Conservation (phyloP, 495 filamentous ascomycete species). For the Penicillium malachiteum region DNA sequence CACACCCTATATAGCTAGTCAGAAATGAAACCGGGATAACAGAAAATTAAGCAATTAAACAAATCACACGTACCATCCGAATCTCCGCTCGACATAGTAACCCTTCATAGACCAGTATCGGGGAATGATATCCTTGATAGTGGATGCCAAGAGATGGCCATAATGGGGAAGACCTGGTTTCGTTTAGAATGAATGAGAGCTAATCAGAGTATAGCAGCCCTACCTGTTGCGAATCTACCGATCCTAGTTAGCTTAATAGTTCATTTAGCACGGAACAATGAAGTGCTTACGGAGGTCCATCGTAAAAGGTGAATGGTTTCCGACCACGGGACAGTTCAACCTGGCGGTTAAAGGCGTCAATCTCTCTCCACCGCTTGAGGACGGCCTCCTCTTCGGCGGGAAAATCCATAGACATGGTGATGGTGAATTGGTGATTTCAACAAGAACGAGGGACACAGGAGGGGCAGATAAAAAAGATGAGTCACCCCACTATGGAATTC, state of each 20-base stretch:
- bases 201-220: too few species aligned
- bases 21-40: neutral
- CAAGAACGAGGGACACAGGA: conserved; percentile 8
- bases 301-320: conserved; percentile 67
- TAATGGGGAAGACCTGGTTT: conserved; percentile 71
- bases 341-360: conserved; percentile 80
- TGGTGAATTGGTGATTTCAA: conserved; percentile 21
- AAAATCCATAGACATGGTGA: conserved; percentile 83
- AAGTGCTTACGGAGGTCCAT: conserved; percentile 48
- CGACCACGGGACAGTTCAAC: conserved; percentile 70
- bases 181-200: neutral
- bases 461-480: conserved; percentile 32
- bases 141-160: conserved; percentile 91
- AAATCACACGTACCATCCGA: conserved; percentile 48
- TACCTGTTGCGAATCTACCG: conserved; percentile 56
- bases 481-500: conserved; percentile 34
- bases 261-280: too few species aligned
- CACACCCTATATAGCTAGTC: neutral
- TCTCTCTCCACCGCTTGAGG: conserved; percentile 81
- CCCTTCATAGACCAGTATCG: conserved; percentile 99
- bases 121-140: conserved; percentile 96
- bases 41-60: neutral
- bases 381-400: conserved; percentile 83
- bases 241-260: too few species aligned
- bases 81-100: conserved; percentile 70